A percentile compares a stretch with the other conserved stretches of the same genome.
phyloP scores from a whole-genome alignment of 2,329 filamentous ascomycete species.

The Alternaria hordeiaustralica region DNA sequence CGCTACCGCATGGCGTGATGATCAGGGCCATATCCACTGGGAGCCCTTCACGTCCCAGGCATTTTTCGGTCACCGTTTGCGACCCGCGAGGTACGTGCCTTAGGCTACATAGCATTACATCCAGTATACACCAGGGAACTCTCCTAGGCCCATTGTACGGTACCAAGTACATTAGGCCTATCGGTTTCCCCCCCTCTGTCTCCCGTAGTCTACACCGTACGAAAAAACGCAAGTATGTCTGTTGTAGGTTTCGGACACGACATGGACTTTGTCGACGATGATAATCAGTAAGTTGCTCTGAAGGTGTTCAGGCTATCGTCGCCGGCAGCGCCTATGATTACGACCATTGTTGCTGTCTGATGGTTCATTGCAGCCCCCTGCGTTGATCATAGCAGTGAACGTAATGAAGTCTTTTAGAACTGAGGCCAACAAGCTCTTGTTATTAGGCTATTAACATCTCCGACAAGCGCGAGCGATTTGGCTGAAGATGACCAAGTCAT shows the following conservation, averaged over 20 bases:
- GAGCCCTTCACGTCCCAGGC: neutral
- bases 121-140: neutral
- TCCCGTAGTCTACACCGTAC: accelerated
- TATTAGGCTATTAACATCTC: neutral
- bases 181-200: neutral
- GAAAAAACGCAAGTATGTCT: neutral
- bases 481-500: neutral
- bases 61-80: neutral
- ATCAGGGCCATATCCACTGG: neutral
- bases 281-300: neutral
- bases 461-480: neutral
- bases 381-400: neutral
- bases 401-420: neutral
- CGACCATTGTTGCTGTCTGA: neutral
- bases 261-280: neutral
- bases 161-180: neutral
- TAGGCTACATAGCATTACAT: neutral
- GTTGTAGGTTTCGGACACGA: neutral
- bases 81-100: neutral
- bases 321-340: neutral
- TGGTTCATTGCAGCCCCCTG: neutral
- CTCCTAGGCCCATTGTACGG: neutral
- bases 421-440: neutral
- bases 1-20: neutral
- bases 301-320: neutral